phyloP scores from a whole-genome alignment of 2,329 filamentous ascomycete genomes.

The Corinectria fuckeliana region DNA sequence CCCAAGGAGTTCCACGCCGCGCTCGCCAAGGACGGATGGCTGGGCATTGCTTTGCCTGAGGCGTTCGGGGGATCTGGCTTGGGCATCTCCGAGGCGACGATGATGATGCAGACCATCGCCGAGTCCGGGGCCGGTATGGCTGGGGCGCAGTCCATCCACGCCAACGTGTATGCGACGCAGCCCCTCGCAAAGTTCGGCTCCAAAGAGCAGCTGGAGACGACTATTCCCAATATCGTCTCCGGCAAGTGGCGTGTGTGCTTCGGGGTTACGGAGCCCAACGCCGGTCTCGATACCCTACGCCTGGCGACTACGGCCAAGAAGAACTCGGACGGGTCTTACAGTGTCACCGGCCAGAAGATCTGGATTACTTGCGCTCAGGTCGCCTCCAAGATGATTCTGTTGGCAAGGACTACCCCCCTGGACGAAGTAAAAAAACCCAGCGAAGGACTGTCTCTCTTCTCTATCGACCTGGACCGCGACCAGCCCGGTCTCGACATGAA shows the following conservation, averaged over 20 bases:
- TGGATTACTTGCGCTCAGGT: conserved; percentile 90
- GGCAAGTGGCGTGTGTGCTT: conserved; percentile 79
- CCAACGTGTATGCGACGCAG: conserved; percentile 78
- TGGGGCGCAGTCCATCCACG: conserved; percentile 67
- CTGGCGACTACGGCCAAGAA: conserved; percentile 69
- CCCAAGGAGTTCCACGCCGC: conserved; percentile 79
- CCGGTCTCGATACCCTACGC: conserved; percentile 78
- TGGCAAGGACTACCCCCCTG: conserved; percentile 75
- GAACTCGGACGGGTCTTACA: conserved; percentile 63
- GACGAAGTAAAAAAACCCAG: conserved; percentile 72
- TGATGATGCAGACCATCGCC: conserved; percentile 86
- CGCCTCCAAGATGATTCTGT: conserved; percentile 80
- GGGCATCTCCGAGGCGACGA: conserved; percentile 80
- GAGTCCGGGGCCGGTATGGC: conserved; percentile 84
- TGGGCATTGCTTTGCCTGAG: conserved; percentile 81
- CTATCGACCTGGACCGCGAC: conserved; percentile 72
- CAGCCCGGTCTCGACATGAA: conserved; percentile 69
- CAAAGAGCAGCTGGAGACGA: conserved; percentile 65
- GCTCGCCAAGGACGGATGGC: conserved; percentile 77
- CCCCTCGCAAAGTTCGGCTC: conserved; percentile 76
- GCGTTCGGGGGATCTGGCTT: conserved; percentile 76
- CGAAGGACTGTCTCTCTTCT: conserved; percentile 82
- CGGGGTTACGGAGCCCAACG: conserved; percentile 79
- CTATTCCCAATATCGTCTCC: conserved; percentile 73
- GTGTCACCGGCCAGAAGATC: conserved; percentile 80